Evolutionary conservation across 176 grass and related monocot genomes (phyloP).

Genomic region (Eleusine coracana): DNA sequence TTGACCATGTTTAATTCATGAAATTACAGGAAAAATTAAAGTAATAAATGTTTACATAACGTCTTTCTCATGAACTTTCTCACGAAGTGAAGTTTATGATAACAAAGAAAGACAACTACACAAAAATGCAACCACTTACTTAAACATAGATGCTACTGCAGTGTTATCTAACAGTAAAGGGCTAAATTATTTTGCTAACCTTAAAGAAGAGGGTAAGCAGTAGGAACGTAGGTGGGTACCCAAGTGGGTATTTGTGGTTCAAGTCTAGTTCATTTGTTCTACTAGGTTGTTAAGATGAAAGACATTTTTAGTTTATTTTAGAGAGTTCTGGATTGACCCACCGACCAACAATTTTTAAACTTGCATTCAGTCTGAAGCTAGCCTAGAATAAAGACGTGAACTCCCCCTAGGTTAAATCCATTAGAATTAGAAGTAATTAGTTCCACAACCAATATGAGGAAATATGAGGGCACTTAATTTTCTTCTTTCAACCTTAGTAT

Average conservation of each 20-base stretch:
- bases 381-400: not conserved
- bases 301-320: too few relatives aligned
- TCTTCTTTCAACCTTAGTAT: not conserved
- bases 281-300: too few relatives aligned
- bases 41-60: not conserved
- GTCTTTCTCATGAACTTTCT: not conserved
- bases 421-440: not conserved
- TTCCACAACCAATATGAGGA: not conserved
- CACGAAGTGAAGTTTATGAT: not conserved
- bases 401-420: not conserved
- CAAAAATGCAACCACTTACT: not conserved
- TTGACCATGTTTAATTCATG: conserved; percentile 5
- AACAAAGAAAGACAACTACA: not conserved
- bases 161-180: not conserved
- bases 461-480: not conserved
- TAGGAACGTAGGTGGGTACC: too few relatives aligned
- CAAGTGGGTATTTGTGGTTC: too few relatives aligned
- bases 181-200: not conserved
- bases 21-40: conserved; percentile 4
- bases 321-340: too few relatives aligned
- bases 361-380: not conserved
- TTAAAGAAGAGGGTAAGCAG: not conserved
- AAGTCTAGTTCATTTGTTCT: too few relatives aligned
- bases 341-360: too few relatives aligned
- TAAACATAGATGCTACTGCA: not conserved